Percentiles rank a stretch among this genome's conserved stretches.
Evolutionary conservation across 2,329 filamentous ascomycete species (phyloP).

Genomic region (Byssochlamys sp.): DNA sequence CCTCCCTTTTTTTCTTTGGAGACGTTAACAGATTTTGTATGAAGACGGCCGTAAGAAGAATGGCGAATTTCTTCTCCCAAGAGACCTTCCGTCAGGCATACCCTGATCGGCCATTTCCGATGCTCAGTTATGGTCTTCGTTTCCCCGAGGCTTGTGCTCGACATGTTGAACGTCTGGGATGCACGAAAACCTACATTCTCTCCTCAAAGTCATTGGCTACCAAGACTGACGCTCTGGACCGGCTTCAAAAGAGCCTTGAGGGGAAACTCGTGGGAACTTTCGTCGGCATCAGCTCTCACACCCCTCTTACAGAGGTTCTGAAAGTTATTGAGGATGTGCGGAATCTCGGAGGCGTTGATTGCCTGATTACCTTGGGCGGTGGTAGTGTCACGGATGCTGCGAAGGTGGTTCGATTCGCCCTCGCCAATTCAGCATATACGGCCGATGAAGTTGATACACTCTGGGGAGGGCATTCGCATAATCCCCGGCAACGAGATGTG

Average conservation of each 20-base stretch:
- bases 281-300: conserved; percentile 41
- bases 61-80: not conserved
- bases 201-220: not conserved
- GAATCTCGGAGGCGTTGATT: conserved; percentile 22
- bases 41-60: not conserved
- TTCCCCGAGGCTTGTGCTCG: not conserved
- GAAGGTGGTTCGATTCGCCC: conserved; percentile 36
- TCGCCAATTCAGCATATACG: conserved; percentile 32
- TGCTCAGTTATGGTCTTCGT: not conserved
- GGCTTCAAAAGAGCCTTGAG: conserved; percentile 26
- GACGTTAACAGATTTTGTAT: not conserved
- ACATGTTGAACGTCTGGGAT: not conserved
- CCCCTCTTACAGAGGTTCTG: conserved; percentile 38
- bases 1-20: not conserved
- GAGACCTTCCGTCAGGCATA: not conserved
- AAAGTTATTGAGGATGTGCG: conserved; percentile 28
- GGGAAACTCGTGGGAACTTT: conserved; percentile 31
- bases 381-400: conserved; percentile 42
- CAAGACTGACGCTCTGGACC: conserved; percentile 16
- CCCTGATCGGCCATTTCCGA: not conserved
- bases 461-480: not conserved
- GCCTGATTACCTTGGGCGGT: conserved; percentile 41
- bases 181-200: not conserved
- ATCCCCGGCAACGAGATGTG: not conserved
- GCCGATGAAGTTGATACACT: conserved; percentile 23